phyloP scores from a whole-genome alignment of 169 alveolate genomes.

The Plasmodium reichenowi region DNA sequence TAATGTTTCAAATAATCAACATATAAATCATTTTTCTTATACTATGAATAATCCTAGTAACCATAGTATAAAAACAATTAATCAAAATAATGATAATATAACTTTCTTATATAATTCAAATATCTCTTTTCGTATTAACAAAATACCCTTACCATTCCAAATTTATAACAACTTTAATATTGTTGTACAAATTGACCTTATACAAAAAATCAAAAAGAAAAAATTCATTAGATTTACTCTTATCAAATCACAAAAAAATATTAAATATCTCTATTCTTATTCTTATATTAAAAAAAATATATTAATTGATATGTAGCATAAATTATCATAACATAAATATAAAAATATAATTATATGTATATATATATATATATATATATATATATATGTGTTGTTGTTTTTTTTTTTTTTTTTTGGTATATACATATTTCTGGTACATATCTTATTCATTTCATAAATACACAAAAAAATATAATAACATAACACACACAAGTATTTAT shows the following conservation, averaged over 20 bases:
- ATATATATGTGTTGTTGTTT: background rate
- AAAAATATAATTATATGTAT: background rate
- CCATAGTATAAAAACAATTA: too few species aligned
- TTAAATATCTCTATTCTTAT: constrained; percentile 7
- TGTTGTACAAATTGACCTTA: constrained; percentile 25
- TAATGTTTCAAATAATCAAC: too few species aligned
- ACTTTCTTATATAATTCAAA: too few species aligned
- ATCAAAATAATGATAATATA: too few species aligned
- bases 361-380: background rate
- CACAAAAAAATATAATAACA: constrained; percentile 1
- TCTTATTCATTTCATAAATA: background rate
- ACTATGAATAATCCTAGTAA: background rate
- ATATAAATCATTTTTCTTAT: background rate
- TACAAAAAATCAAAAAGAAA: constrained; percentile 18
- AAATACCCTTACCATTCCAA: constrained; percentile 15
- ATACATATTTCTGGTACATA: background rate
- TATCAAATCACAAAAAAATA: constrained; percentile 24
- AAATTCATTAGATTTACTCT: constrained; percentile 31
- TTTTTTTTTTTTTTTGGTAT: constrained; percentile 11
- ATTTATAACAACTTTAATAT: constrained; percentile 27
- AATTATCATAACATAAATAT: too few species aligned
- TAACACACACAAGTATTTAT: background rate
- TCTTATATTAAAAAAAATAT: constrained; percentile 7
- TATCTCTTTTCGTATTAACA: background rate
- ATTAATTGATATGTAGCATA: constrained; percentile 17